Base-by-base conservation (phyloP, 2,329 filamentous ascomycete genomes). In the Ophiosphaerella korrae region DNA sequence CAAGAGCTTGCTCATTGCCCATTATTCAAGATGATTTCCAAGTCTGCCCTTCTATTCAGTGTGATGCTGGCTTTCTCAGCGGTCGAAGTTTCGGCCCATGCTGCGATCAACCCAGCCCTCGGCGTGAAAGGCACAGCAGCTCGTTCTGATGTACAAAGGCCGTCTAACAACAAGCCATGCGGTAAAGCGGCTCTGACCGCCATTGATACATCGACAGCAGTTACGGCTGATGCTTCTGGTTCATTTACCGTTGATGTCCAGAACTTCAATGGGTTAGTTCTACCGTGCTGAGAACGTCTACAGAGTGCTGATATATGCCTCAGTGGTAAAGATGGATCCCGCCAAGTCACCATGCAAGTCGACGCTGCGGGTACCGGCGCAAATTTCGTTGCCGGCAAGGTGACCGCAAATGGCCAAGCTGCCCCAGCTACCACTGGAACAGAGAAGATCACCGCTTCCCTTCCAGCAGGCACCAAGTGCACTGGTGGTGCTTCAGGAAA, bases 361-460 rank as follows among this genome's bases (percentile, higher is more conserved):
- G 45, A 48, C 9, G 45, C 45, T 42, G 31, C 38, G 3, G 45
- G 45, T n/a, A 42, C 37, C 13, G 45, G 45, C 23, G 37, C 45
- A 8, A 42, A 41, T 4, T 48, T 48, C 12, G 45, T 42, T 9
- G 29, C 26, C 16, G 45, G 45, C 18, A 29, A 42, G 18, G 45
- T 48, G 7, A 48, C 45, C 12, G 38, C 38, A 12, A 48, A 48
- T 16, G 45, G 45, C 13, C 18, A 42, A 35, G 45, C 45, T 29
- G 45, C 45, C 29, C 45, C 45, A 48, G 38, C 45, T 11, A 24
- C 45, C 7, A 48, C 45, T 33, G 45, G 45, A n/a, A 48, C 45
- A 8, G 37, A 48, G 37, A 37, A 48, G 45, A 29, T 48, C 38
- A 48, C 45, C 14, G 45, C 45, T 36, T 48, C 45, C 9, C 37